Evolutionary conservation across 768 basidiomycete species (phyloP), one percentile per base, ranked within the genome.

Genomic region (Psilocybe sp.): DNA sequence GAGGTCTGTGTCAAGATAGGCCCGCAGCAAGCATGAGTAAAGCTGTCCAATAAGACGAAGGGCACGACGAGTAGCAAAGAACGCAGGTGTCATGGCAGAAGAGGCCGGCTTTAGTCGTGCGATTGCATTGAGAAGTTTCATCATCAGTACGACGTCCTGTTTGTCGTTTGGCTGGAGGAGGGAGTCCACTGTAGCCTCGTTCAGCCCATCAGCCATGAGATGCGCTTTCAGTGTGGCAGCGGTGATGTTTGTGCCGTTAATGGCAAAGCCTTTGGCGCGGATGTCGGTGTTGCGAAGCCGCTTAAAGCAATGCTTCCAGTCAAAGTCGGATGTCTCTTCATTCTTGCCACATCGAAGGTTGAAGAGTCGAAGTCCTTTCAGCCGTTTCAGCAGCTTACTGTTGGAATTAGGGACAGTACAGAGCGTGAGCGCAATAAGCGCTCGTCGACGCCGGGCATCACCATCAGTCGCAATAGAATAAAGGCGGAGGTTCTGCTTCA

Each of bases 241-340:
- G 5, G 42, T 67, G 20, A 69, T 56, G 10, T 40, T 32, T 10
- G 57, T 37, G 5, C 60, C 62, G 40, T 54, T 31, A 16, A 68
- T 49, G 1, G 32, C 35, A 28, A 64, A 51, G 1, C 68, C 66
- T 10, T 45, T 51, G 3, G 35, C 40, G n/a, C 62, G 61, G 3
- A 69, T 34, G 5, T 64, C 31, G 3, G 51, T 40, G 43, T 66
- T 66, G 1, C 63, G 59, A 10, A 62, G 44, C 19, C 64, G 58
- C 48, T 69, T 67, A 14, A 66, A 44, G 34, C 63, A 52, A 46
- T 69, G 68, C 37, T 64, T 64, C 40, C 55, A 65, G 44, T 69
- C 64, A 38, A 64, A 65, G 41, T 68, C 68, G 13, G 49, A 35
- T 1, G 64, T 64, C 10, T 67, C 23, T 16, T 65, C 64, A 41